Evolutionary conservation across 257 asterid species (phyloP).

Genomic region (Orobanche coerulescens): DNA sequence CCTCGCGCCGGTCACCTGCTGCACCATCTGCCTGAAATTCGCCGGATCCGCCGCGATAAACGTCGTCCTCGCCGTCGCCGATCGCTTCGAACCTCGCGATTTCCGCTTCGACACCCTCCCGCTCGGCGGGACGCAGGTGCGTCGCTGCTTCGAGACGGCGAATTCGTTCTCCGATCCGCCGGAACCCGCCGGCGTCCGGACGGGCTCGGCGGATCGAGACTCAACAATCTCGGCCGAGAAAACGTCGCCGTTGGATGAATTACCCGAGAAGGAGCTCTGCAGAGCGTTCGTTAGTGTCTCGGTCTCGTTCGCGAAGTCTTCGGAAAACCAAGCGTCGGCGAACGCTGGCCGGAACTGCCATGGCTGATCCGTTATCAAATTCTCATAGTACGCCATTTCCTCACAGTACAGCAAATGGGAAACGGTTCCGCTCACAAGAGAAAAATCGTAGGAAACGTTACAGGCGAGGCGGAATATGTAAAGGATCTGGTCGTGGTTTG

Average conservation of each 20-base stretch:
- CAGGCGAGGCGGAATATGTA: neutral
- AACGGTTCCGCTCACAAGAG: neutral
- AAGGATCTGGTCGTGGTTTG: neutral
- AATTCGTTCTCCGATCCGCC: slow-evolving; percentile 56
- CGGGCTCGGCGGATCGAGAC: slow-evolving; percentile 26
- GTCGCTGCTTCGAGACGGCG: slow-evolving; percentile 26
- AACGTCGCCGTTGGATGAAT: slow-evolving; percentile 19
- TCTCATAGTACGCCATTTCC: slow-evolving; percentile 21
- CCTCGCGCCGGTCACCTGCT: slow-evolving; percentile 44
- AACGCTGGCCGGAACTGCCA: slow-evolving; percentile 44
- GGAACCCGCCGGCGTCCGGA: slow-evolving; percentile 41
- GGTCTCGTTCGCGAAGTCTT: slow-evolving; percentile 35
- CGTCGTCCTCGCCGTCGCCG: slow-evolving; percentile 32
- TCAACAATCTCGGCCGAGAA: slow-evolving; percentile 26
- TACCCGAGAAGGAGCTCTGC: slow-evolving; percentile 36
- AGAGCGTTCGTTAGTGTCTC: slow-evolving; percentile 46
- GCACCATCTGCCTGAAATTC: slow-evolving; percentile 50
- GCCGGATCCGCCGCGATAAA: slow-evolving; percentile 41
- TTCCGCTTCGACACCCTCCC: slow-evolving; percentile 62
- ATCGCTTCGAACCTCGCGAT: slow-evolving; percentile 61
- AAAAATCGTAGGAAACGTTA: neutral
- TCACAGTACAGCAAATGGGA: neutral
- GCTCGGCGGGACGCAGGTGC: slow-evolving; percentile 22
- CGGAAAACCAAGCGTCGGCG: slow-evolving; percentile 51
- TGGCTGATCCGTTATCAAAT: slow-evolving; percentile 40